Percentiles rank a stretch among this genome's conserved stretches.
Evolutionary conservation across 2,329 filamentous ascomycete genomes (phyloP).

Genomic region (Teratosphaeria epicoccoides): DNA sequence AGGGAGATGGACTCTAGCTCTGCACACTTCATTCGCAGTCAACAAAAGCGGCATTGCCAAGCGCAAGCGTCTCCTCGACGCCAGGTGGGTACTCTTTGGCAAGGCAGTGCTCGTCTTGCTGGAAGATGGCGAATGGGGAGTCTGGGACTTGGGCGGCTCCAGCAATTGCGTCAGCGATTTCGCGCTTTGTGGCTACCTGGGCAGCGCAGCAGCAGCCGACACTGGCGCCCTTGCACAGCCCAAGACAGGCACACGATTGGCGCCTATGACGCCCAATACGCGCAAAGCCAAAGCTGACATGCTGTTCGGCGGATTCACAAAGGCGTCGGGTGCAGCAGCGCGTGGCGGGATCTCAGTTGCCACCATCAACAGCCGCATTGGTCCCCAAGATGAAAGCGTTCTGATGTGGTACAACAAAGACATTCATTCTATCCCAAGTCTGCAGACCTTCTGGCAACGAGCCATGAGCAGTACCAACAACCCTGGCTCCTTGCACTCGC

Average conservation of each 20-base stretch:
- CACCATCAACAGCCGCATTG: constrained; percentile 21
- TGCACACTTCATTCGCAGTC: constrained; percentile 17
- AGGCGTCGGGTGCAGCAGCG: constrained; percentile 20
- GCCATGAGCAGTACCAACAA: constrained; percentile 22
- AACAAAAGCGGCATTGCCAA: constrained; percentile 22
- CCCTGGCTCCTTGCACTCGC: constrained; percentile 30
- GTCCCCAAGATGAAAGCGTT: constrained; percentile 33
- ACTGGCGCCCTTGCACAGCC: constrained; percentile 10
- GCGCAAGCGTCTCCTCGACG: constrained; percentile 40
- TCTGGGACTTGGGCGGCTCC: constrained; percentile 34
- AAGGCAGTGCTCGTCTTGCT: constrained; percentile 37
- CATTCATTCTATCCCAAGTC: constrained; percentile 35
- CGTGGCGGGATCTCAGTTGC: constrained; percentile 35
- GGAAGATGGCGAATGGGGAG: constrained; percentile 42
- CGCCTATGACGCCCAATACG: constrained; percentile 43
- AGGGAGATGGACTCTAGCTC: constrained; percentile 22
- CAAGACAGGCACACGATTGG: constrained; percentile 24
- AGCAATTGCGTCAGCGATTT: constrained; percentile 19
- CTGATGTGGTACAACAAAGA: constrained; percentile 38
- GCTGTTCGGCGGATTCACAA: constrained; percentile 33
- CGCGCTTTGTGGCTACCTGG: constrained; percentile 21
- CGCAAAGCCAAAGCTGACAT: constrained; percentile 35
- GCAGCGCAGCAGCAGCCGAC: constrained; percentile 13
- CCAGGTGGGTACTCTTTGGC: constrained; percentile 38
- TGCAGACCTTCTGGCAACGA: constrained; percentile 36